Base-by-base conservation (phyloP, 345 rosid genomes). In the Lepidium sativum region DNA sequence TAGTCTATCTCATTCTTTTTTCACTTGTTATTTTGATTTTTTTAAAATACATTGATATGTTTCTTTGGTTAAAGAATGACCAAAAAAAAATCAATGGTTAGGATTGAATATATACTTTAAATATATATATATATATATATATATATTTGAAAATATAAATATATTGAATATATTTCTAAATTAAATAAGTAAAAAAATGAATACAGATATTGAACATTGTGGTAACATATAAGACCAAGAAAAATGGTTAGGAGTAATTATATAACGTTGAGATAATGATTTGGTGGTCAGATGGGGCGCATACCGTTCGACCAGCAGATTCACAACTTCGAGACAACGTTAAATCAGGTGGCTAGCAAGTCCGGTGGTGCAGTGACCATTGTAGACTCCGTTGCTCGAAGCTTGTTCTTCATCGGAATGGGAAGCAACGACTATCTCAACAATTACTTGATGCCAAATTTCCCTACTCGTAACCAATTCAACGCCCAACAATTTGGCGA, bases 371-470 rank as follows among this genome's bases (percentile, higher is more conserved):
- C 90, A 40, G 67, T 66, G 5, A 79, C 79, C 62, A 75, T 83
- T 14, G 79, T 86, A 0, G 73, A 54, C 32, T 81, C 88, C 4
- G 66, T 94, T 11, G 74, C 75, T 33, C 70, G 60, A 44, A 82
- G 95, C 78, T 60, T 94, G 27, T 94, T 88, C 77, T 90, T 90
- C 67, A 80, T 90, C 0, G 97, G 99, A 50, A 88, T 94, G 97
- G 96, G 97, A 55, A 94, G 97, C 80, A 94, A 94, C 70, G 99
- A 94, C 78, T 94, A 94, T 72, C 85, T 90, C 53, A 86, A 94
- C 76, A 94, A 88, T 63, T 94, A 88, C 68, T 91, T 94, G 58
- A 88, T 94, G 99, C 97, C 99, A 9, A 90, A 94, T 74, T 94
- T 82, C 54, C 82, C 80, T 6, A 90, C 99, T 5, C 52, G 72